A percentile compares a stretch with the other conserved stretches of the same genome.
Conservation (phyloP, 1,284 basidiomycete species). For the Puccinia novopanici region DNA sequence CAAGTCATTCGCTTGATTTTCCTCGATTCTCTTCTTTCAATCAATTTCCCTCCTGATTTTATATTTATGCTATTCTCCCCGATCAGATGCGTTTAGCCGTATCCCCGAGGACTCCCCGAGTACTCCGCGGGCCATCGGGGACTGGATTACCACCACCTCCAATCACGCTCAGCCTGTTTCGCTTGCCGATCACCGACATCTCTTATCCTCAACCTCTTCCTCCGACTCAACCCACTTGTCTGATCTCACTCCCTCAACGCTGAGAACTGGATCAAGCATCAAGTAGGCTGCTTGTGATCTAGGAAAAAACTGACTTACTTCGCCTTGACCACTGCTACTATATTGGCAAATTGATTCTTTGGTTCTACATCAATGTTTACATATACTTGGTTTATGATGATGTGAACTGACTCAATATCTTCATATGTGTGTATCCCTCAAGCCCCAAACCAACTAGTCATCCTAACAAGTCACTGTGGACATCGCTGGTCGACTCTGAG, state of each 20-base stretch:
- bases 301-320: background rate
- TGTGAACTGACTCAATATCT: background rate
- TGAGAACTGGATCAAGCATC: background rate
- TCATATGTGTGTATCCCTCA: background rate
- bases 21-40: background rate
- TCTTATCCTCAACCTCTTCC: background rate
- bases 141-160: constrained; percentile 17
- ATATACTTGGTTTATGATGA: background rate
- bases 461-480: constrained; percentile 18
- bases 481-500: constrained; percentile 23
- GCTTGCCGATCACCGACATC: background rate
- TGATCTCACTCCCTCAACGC: background rate
- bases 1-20: too few relatives aligned
- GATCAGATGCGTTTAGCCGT: background rate
- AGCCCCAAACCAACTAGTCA: background rate
- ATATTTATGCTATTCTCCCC: background rate
- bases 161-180: background rate
- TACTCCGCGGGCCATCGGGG: constrained; percentile 27
- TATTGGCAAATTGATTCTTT: background rate
- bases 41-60: background rate
- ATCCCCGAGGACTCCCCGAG: constrained; percentile 1
- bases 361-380: background rate
- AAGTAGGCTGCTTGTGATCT: background rate
- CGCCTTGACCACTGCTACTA: background rate
- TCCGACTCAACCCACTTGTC: constrained; percentile 15